Percentiles rank a stretch among this genome's conserved stretches.
These are phyloP conservation scores for Akanthomyces lecanii DNA, from an alignment of 2,329 filamentous ascomycete genomes.

Conservation along the genomic window DNA sequence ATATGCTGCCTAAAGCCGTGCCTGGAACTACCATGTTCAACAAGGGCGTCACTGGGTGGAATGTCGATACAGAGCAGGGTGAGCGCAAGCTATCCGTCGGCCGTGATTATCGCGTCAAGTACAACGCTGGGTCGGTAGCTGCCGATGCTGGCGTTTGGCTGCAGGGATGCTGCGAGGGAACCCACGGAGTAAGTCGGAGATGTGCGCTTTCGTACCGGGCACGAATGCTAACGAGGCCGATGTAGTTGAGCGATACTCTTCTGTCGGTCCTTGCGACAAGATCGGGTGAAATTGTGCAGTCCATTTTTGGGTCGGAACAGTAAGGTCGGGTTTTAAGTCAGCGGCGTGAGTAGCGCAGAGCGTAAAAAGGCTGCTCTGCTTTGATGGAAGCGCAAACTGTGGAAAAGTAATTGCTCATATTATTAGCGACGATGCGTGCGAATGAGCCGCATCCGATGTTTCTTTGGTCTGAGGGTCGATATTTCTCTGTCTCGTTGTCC, in stretches of 20 bases:
- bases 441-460: not conserved
- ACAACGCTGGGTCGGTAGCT: conserved; percentile 64
- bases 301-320: conserved; percentile 55
- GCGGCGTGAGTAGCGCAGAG: not conserved
- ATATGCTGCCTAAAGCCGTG: conserved; percentile 57
- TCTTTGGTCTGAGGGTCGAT: not conserved
- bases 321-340: not conserved
- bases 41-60: conserved; percentile 39
- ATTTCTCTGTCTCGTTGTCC: not conserved
- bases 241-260: conserved; percentile 71
- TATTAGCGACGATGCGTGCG: conserved; percentile 10
- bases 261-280: conserved; percentile 73
- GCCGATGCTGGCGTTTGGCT: conserved; percentile 78
- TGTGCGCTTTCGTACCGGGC: not conserved
- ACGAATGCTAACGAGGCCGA: conserved; percentile 2
- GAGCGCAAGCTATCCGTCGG: conserved; percentile 59
- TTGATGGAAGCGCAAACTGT: not conserved
- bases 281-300: conserved; percentile 72
- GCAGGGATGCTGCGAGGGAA: conserved; percentile 89
- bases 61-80: conserved; percentile 35
- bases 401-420: conserved; percentile 9
- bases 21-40: conserved; percentile 27
- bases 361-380: not conserved
- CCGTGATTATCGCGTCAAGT: conserved; percentile 75
- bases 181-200: conserved; percentile 71